Percentiles rank a stretch among this genome's conserved stretches.
Conservation (phyloP, 1,139 yeast genomes). For the Lodderomyces pseudojiufengensis region DNA sequence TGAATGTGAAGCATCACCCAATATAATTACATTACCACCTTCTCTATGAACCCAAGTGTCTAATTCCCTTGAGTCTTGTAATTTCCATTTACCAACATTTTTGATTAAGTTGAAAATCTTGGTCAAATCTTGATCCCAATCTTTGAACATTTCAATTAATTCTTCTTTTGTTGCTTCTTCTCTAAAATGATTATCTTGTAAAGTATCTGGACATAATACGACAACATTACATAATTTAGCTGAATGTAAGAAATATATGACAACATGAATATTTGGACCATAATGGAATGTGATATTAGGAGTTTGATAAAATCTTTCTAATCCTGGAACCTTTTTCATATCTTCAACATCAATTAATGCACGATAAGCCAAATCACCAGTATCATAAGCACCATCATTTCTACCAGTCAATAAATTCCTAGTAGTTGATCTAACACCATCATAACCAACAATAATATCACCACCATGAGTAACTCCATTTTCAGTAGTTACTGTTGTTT, state of each 20-base stretch:
- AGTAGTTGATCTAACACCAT: constrained; percentile 30
- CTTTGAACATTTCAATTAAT: constrained; percentile 19
- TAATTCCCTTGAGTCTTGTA: constrained; percentile 25
- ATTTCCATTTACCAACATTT: constrained; percentile 26
- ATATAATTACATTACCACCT: constrained; percentile 21
- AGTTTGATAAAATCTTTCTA: constrained; percentile 17
- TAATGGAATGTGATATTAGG: constrained; percentile 32
- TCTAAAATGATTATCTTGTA: constrained; percentile 19
- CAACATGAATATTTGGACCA: constrained; percentile 31
- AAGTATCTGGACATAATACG: constrained; percentile 17
- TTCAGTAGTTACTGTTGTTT: constrained; percentile 19
- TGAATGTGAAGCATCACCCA: constrained; percentile 41
- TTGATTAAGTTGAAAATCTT: constrained; percentile 20
- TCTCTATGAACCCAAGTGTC: constrained; percentile 17
- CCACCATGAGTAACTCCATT: constrained; percentile 21
- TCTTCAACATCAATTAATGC: constrained; percentile 18
- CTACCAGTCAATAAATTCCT: constrained; percentile 13
- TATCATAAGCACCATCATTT: constrained; percentile 17
- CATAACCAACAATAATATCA: constrained; percentile 36
- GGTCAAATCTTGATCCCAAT: constrained; percentile 28
- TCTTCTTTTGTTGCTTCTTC: constrained; percentile 21
- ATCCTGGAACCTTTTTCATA: constrained; percentile 22
- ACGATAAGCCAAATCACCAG: constrained; percentile 18
- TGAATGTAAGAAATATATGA: constrained; percentile 26
- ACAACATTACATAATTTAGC: constrained; percentile 17